These are phyloP conservation scores for Teunomyces funiuensis DNA, from an alignment of 805 yeast species.

Conservation along the genomic window DNA sequence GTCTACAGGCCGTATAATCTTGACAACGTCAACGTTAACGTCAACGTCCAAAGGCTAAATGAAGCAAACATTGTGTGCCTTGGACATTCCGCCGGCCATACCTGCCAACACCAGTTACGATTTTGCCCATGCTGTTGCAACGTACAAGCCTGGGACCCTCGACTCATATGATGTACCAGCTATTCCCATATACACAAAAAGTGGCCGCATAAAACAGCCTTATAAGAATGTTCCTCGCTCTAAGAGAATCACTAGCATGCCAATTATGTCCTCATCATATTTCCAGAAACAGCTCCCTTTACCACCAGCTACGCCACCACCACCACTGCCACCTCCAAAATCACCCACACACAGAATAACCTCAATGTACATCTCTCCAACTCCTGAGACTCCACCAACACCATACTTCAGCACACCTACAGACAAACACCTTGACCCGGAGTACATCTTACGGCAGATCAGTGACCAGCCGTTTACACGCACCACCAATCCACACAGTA, in stretches of 20 bases:
- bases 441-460: not conserved
- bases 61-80: constrained; percentile 1
- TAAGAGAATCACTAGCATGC: constrained; percentile 25
- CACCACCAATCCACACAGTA: not conserved
- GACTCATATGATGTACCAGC: constrained; percentile 30
- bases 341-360: not conserved
- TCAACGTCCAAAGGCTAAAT: not conserved
- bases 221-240: not conserved
- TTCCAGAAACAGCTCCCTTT: constrained; percentile 3
- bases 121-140: constrained; percentile 25
- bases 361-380: not conserved
- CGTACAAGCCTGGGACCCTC: constrained; percentile 27
- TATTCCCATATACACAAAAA: constrained; percentile 23
- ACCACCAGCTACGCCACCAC: not conserved
- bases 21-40: not conserved
- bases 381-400: not conserved
- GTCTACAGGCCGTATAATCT: not conserved
- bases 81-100: constrained; percentile 22
- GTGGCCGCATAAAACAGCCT: constrained; percentile 23
- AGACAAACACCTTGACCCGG: not conserved
- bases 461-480: not conserved
- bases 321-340: not conserved
- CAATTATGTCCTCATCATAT: constrained; percentile 8
- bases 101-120: constrained; percentile 27
- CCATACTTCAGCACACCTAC: not conserved